Base-by-base conservation (phyloP, 2,329 filamentous ascomycete genomes). In the Grosmannia penicillata region DNA sequence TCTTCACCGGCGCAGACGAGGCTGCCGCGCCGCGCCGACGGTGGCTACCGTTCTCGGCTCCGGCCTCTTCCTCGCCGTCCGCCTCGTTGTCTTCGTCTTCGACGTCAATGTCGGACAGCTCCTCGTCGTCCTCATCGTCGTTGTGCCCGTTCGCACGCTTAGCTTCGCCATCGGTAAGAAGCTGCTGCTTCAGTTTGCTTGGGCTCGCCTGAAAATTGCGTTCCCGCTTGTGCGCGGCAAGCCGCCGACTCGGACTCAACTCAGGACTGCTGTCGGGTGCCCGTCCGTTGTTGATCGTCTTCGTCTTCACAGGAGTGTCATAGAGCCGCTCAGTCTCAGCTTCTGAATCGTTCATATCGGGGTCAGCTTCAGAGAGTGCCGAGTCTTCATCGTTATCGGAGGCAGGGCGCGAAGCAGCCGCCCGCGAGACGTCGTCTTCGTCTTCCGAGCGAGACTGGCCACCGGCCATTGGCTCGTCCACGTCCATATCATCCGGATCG, bases 311-410 rank as follows among this genome's bases (percentile, higher is more conserved):
- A 15, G 87, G 86, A n/a, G 85, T 93, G 52, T 82, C 78, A 53
- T 91, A 91, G 43, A 98, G 70, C 42, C 91, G 78, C 60, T 95
- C 87, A 2, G 89, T 96, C 60, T 95, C 89, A 25, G 89, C 89
- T 59, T 96, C 89, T 4, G 87, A 79, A 55, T 74, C 73, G 52
- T 75, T 72, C 48, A 62, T 29, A 31, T 65, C 45, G 10, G 43
- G 39, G 41, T 63, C 62, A 39, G 65, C 58, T 43, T 76, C 70
- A 14, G 75, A 74, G 42, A 73, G 65, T 45, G 70, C 56, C 38
- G 55, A 58, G 35, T 57, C 56, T 25, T 53, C 52, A 37, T 58
- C 59, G 37, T 55, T 54, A 36, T 48, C 43, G 9, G 49, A 38
- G 14, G 18, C 35, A 1, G 42, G 39, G 21, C 33, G 47, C 11